Base-by-base conservation (phyloP, 192 early-diverging fungal species). In the Coemansia sp. region DNA sequence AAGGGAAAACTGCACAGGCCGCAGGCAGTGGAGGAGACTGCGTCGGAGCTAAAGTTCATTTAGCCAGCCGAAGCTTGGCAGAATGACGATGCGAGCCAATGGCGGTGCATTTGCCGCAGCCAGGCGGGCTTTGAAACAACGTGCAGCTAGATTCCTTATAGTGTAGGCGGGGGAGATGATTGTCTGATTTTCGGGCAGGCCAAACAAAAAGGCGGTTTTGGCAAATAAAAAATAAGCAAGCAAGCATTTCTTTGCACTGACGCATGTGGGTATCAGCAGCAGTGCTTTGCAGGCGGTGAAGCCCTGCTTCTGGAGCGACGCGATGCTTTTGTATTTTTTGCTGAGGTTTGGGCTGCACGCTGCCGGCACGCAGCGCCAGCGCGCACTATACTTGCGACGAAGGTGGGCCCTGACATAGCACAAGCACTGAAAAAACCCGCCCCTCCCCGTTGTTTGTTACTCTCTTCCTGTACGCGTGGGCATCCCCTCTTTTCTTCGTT, bases 111-210 rank as follows among this genome's bases (percentile, higher is more conserved):
- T 19, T n/a, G n/a, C 15, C 19, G 17, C n/a, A 19, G 28, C 12
- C 48, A 59, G 36, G 62, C 62, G 69, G 69, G 69, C 69, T 65
- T 71, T 65, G 26, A 71, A 71, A 50, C 57, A 15, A 38, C 23
- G 23, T 60, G 69, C 69, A 64, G 47, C 21, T 11, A 11, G 10
- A 1, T 1, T 9, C 22, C 0, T 57, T 71, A 31, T 65, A 71
- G 62, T 71, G 69, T 23, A 14, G 2, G 52, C 15, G 25, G 25
- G 25, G 40, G 3, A n/a, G 40, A 9, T 22, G 62, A 65, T 68
- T 68, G 57, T 62, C 72, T 58, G 66, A 63, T 74, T 61, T 74
- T 44, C 26, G 20, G 61, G 14, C 14, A 12, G 31, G 31, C 31
- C 31, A 31, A 31, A 31, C 7, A 31, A 5, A 2, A 3, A 25